Conservation (phyloP, 441 rosid species). For the Brassica balearica region DNA sequence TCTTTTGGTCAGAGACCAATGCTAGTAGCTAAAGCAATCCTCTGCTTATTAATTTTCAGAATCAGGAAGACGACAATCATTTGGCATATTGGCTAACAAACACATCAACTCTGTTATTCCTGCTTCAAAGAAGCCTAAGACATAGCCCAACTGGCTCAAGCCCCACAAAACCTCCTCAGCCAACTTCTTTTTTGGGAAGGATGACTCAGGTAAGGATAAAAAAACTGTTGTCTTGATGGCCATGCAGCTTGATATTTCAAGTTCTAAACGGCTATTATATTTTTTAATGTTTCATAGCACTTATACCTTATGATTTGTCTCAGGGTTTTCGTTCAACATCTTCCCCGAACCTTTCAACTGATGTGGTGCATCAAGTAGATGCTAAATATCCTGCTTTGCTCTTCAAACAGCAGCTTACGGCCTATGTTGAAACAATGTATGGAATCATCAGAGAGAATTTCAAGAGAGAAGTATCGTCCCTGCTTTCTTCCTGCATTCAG, state of each 20-base stretch:
- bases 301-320: constrained; percentile 15
- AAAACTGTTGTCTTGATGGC: background rate
- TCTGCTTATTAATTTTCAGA: constrained; percentile 56
- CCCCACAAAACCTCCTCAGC: constrained; percentile 68
- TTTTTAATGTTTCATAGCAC: constrained; percentile 2
- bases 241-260: background rate
- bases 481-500: constrained; percentile 79
- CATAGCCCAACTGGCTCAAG: constrained; percentile 50
- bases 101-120: constrained; percentile 71
- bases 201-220: constrained; percentile 69
- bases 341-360: constrained; percentile 71
- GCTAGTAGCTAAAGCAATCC: constrained; percentile 25
- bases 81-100: constrained; percentile 94
- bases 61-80: constrained; percentile 70
- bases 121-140: constrained; percentile 87
- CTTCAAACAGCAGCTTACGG: constrained; percentile 94
- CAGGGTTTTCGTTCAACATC: constrained; percentile 87
- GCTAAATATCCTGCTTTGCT: constrained; percentile 93
- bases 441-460: constrained; percentile 85
- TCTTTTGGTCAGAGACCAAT: constrained; percentile 8
- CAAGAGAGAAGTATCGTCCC: constrained; percentile 67
- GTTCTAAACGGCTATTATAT: constrained; percentile 10
- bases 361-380: constrained; percentile 69
- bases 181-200: constrained; percentile 84
- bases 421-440: constrained; percentile 85